phyloP scores from a whole-genome alignment of 495 filamentous ascomycete genomes.

The Penicillium nucicola region DNA sequence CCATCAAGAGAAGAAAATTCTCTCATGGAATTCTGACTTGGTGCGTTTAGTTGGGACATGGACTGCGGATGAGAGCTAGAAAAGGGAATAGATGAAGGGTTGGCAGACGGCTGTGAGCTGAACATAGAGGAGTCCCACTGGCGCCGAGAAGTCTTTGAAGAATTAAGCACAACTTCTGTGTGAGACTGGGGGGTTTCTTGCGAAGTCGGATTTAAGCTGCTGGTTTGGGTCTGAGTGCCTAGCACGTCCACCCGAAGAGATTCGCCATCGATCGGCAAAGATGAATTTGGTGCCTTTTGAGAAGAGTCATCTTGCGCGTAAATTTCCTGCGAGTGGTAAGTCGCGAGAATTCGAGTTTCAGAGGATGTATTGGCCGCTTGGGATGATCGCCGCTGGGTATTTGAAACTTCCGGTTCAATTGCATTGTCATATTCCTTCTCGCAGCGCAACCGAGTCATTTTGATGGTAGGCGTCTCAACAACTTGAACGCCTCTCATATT shows the following conservation, averaged over 20 bases:
- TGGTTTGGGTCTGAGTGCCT: conserved; percentile 23
- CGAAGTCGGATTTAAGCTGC: conserved; percentile 11
- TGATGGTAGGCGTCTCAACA: conserved; percentile 28
- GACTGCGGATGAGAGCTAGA: conserved; percentile 14
- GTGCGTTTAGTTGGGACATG: conserved; percentile 10
- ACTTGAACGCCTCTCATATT: conserved; percentile 33
- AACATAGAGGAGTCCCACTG: conserved; percentile 10
- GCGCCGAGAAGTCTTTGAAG: conserved; percentile 20
- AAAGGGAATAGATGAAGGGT: conserved; percentile 16
- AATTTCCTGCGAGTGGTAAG: conserved; percentile 22
- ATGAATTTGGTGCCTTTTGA: conserved; percentile 10
- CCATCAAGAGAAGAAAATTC: neutral
- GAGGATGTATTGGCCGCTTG: conserved; percentile 34
- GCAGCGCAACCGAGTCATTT: conserved; percentile 7
- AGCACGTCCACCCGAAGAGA: conserved; percentile 16
- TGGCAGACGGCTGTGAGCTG: conserved; percentile 5
- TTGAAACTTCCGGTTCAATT: neutral
- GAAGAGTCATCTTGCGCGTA: conserved; percentile 21
- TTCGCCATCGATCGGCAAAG: conserved; percentile 1
- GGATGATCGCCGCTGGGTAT: conserved; percentile 19
- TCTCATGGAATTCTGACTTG: conserved; percentile 1
- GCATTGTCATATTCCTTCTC: neutral
- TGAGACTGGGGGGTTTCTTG: conserved; percentile 15
- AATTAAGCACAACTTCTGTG: conserved; percentile 21
- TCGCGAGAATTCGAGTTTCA: conserved; percentile 36